A percentile compares a stretch with the other conserved stretches of the same genome.
These are phyloP conservation scores for Tirmania nivea DNA, from an alignment of 495 filamentous ascomycete genomes.

Conservation along the genomic window DNA sequence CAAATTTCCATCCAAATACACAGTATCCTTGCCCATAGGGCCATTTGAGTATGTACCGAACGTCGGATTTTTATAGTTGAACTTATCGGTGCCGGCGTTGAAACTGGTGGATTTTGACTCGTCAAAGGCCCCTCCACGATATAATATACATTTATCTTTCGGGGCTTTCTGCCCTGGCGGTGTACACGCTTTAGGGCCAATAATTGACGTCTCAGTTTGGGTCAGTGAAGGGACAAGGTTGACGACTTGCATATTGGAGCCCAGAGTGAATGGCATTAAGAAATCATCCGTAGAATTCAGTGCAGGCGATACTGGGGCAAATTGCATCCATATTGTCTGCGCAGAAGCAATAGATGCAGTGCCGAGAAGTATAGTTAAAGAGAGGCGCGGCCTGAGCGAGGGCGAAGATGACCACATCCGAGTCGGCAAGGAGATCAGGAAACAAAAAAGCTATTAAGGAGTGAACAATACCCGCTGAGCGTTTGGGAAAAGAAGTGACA, in stretches of 20 bases:
- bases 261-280: conserved; percentile 7
- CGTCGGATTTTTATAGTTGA: conserved; percentile 2
- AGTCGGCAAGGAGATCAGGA: too few species aligned
- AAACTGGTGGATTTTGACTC: conserved; percentile 5
- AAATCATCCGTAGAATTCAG: conserved; percentile 12
- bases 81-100: not conserved
- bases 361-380: not conserved
- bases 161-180: conserved; percentile 1
- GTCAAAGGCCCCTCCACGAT: conserved; percentile 10
- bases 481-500: too few species aligned
- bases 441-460: too few species aligned
- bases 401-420: not conserved
- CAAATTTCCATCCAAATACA: conserved; percentile 1
- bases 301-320: conserved; percentile 1
- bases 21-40: conserved; percentile 3
- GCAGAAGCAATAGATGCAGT: not conserved
- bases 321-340: conserved; percentile 6
- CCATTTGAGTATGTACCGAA: conserved; percentile 10
- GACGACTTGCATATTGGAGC: conserved; percentile 4
- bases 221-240: conserved; percentile 11
- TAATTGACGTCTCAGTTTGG: conserved; percentile 8
- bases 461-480: too few species aligned
- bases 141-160: conserved; percentile 3
- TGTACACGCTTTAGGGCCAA: conserved; percentile 8
- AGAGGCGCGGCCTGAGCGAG: not conserved